Percentiles rank a stretch among this genome's conserved stretches.
Evolutionary conservation across 2,329 filamentous ascomycete genomes (phyloP).

Genomic region (Pyrenophora seminiperda): DNA sequence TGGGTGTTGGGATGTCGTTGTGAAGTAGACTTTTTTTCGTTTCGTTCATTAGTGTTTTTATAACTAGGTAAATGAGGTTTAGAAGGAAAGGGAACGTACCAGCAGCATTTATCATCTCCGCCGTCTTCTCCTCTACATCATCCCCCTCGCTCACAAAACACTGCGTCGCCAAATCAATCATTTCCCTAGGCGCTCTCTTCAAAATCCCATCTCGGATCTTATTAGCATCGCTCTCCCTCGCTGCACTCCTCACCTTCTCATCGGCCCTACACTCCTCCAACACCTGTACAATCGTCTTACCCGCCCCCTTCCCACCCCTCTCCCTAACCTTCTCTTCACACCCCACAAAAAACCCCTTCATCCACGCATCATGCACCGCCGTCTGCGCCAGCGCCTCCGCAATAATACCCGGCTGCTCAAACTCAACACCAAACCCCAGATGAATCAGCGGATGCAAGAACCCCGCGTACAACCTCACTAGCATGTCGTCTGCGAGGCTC

Average conservation of each 20-base stretch:
- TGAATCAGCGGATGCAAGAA: conserved; percentile 83
- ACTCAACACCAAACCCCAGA: conserved; percentile 83
- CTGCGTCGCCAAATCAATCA: conserved; percentile 64
- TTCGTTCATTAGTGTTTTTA: background rate
- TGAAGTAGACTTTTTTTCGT: conserved; percentile 55
- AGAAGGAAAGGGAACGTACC: conserved; percentile 44
- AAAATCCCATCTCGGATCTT: conserved; percentile 74
- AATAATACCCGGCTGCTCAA: conserved; percentile 78
- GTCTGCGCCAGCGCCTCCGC: conserved; percentile 80
- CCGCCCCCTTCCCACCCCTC: conserved; percentile 14
- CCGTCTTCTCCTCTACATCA: conserved; percentile 62
- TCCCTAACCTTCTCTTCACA: conserved; percentile 57
- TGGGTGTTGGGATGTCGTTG: conserved; percentile 66
- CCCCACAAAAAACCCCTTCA: conserved; percentile 59
- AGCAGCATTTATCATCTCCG: conserved; percentile 72
- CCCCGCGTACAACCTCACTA: conserved; percentile 70
- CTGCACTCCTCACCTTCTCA: conserved; percentile 61
- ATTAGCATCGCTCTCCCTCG: conserved; percentile 61
- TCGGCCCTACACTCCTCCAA: conserved; percentile 64
- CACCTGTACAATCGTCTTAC: conserved; percentile 60
- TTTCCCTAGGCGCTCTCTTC: conserved; percentile 64
- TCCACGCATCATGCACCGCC: conserved; percentile 67
- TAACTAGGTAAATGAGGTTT: background rate
- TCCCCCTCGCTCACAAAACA: conserved; percentile 57
- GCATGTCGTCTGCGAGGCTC: conserved; percentile 69